Base-by-base conservation (phyloP, 2,329 filamentous ascomycete genomes). In the Phialemonium atrogriseum region DNA sequence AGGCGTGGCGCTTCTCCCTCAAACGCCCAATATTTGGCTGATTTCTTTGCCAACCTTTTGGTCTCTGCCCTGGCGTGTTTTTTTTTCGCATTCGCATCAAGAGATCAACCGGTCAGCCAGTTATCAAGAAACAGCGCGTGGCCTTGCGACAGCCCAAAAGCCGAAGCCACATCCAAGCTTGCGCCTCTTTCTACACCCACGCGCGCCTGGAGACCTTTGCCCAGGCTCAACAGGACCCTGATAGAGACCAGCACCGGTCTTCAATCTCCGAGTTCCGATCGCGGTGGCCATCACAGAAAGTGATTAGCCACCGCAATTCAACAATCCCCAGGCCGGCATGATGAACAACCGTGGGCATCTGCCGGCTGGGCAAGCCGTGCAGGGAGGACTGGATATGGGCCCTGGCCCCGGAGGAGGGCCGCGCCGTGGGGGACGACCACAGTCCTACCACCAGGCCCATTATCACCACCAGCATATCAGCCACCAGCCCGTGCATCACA, bases 261-360 rank as follows among this genome's bases (percentile, higher is more conserved):
- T 37, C 23, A 29, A 23, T 25, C 15, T 27, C 24, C 32, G 13
- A 20, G 33, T 18, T 40, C 38, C 38, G 37, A 41, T 20, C 24
- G 45, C 48, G 48, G 48, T 50, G 41, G 49, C 45, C 44, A 44
- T 50, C 46, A 45, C 42, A 34, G 37, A 40, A n/a, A 43, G 52
- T 49, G 50, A 50, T 50, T 44, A 45, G 47, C 47, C 46, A 46
- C 48, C 47, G 45, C 46, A 43, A 40, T 39, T 37, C 38, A 38
- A 39, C 40, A 38, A 50, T 46, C 56, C 72, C 71, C 69, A 73
- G 62, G 72, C 73, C 75, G 77, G 74, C 73, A 84, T 71, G 78
- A 85, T 85, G 80, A 81, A 77, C 66, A 67, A 67, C 62, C 71
- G 68, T 71, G 47, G 43, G 44, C 77, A 80, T 80, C 76, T 81